Conservation (phyloP, 805 yeast genomes). For the Metschnikowia orientalis region DNA sequence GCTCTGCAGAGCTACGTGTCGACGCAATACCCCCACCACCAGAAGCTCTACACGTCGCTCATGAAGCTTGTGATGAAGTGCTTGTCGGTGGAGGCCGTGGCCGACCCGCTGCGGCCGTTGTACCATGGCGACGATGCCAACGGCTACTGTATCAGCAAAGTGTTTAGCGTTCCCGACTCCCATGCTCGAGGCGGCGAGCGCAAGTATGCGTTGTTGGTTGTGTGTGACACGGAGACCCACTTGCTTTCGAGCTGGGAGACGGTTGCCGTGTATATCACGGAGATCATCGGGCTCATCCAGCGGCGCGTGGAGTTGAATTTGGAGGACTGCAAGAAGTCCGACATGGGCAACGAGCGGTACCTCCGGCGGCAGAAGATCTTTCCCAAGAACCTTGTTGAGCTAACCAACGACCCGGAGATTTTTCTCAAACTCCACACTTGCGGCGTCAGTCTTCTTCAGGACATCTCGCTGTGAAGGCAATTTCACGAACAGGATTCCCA, state of each 20-base stretch:
- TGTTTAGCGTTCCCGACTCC: slow-evolving; percentile 59
- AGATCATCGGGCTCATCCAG: slow-evolving; percentile 20
- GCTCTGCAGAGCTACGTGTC: slow-evolving; percentile 42
- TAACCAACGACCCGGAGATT: slow-evolving; percentile 50
- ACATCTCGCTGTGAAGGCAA: too few relatives aligned
- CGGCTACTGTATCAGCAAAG: slow-evolving; percentile 56
- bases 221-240: slow-evolving; percentile 50
- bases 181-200: slow-evolving; percentile 74
- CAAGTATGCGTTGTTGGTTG: slow-evolving; percentile 56
- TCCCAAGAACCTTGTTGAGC: slow-evolving; percentile 51
- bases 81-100: slow-evolving; percentile 61
- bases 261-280: slow-evolving; percentile 36
- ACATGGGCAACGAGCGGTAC: slow-evolving; percentile 45
- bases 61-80: slow-evolving; percentile 59
- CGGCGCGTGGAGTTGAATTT: slow-evolving; percentile 14
- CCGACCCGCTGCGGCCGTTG: slow-evolving; percentile 56
- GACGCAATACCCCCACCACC: slow-evolving; percentile 55
- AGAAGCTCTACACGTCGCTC: slow-evolving; percentile 47
- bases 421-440: slow-evolving; percentile 61
- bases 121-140: slow-evolving; percentile 58
- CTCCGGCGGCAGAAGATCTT: slow-evolving; percentile 53
- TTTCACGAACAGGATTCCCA: too few relatives aligned
- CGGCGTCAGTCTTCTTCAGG: slow-evolving; percentile 45
- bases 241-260: slow-evolving; percentile 54
- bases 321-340: slow-evolving; percentile 10